Base-by-base conservation (phyloP, 2,329 filamentous ascomycete species). In the Talaromyces rugulosus region DNA sequence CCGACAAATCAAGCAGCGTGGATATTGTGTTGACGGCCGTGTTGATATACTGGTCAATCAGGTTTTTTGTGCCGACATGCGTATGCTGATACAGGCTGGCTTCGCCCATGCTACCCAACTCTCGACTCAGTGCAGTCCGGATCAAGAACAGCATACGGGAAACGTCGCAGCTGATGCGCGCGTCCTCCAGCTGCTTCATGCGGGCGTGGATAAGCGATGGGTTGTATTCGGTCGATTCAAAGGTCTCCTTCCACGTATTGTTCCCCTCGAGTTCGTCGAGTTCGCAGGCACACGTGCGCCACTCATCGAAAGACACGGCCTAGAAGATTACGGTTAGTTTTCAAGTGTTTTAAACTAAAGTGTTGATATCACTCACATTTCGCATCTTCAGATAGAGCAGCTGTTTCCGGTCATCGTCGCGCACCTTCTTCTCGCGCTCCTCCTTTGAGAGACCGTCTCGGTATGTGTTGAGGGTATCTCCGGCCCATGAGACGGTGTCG, bases 1-100 rank as follows among this genome's bases (percentile, higher is more conserved):
- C 85, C 76, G 76, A 85, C 74, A 83, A 69, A 23, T 90, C 86
- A 40, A 95, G 84, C 61, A 96, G 76, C 0, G 87, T 83, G 6
- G 87, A 81, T 63, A 98, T 88, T 0, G 91, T 92, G 62, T 87
- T 83, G 33, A 92, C 78, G 0, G 91, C 88, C 1, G 91, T 92
- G 56, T 89, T 85, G 64, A 96, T 93, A 69, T 97, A 97, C 36
- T 85, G 83, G 76, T 97, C 93, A 64, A 96, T 94, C 65, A 96
- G 77, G 63, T 84, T 82, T 77, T 97, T 97, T 8, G 93, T 96
- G 5, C 93, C 94, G 14, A 91, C 84, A 71, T 95, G 88, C 0
- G 90, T 90, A 72, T 95, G 90, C 60, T 88, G 88, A 77, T 97
- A 97, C 1, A 97, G 82, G 58, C 87, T 84, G 50, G 89, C 83